Base-by-base conservation (phyloP, 371 early-diverging fungal species). In the Mortierella sp. region DNA sequence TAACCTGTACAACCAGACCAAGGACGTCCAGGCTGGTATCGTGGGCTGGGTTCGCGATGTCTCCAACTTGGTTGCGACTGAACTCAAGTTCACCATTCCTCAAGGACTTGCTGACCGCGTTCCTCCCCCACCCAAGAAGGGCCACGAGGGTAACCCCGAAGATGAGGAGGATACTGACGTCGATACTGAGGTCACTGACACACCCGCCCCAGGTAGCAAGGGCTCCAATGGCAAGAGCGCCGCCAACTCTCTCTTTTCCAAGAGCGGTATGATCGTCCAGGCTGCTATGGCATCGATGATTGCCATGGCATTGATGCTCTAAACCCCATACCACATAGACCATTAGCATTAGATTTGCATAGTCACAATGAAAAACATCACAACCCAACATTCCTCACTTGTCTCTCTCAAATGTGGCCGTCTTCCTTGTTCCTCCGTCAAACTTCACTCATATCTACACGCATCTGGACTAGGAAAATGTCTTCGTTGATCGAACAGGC, bases 401-500 rank as follows among this genome's bases (percentile, higher is more conserved):
- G n/a, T n/a, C n/a, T n/a, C n/a, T 34, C 34, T 34, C 34, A 10
- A 16, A 19, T 9, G 16, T 43, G 14, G 16, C 16, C 45, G 39
- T 19, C 14, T 19, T 19, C 45, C 45, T 43, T 3, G 4, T 43
- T 19, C 45, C 24, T 47, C 48, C 48, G 24, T 24, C 31, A 18
- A 2, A n/a, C 54, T 8, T 4, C 24, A 26, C n/a, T 39, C 27
- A 12, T 46, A 46, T 50, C 28, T 28, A 28, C 48, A 47, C 19
- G 10, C 48, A 47, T 24, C 24, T 23, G 3, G 19, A 23, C 30
- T 18, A 14, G 16, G 14, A 58, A 1, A 26, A 73, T 68, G 69
- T 43, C 60, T 21, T 68, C 74, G 27, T 41, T 80, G 58, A 64
- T 87, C 30, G 88, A 90, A 79, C 69, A 81, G 81, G 89, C 93